Evolutionary conservation across 805 yeast genomes (phyloP).

Genomic region (Candida sithepensis): DNA sequence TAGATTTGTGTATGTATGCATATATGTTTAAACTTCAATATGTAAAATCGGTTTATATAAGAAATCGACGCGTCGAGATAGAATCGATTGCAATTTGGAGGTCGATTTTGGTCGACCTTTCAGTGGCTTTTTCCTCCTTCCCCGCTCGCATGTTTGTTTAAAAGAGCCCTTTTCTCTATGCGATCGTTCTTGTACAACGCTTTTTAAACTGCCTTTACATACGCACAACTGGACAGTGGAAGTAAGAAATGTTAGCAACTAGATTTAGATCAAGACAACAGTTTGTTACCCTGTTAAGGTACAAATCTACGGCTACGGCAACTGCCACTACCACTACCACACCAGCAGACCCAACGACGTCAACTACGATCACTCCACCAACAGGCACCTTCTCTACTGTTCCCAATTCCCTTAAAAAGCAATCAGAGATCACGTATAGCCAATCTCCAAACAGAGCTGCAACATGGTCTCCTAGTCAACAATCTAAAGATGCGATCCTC

Average conservation of each 20-base stretch:
- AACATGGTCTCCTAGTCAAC: constrained; percentile 73
- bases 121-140: neutral
- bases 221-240: too few relatives aligned
- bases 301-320: neutral
- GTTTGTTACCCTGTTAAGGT: neutral
- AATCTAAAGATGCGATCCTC: constrained; percentile 52
- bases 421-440: constrained; percentile 11
- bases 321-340: neutral
- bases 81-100: too few relatives aligned
- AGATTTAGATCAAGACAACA: neutral
- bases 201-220: too few relatives aligned
- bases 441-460: constrained; percentile 76
- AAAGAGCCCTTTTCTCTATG: neutral
- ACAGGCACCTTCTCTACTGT: constrained; percentile 6
- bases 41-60: too few relatives aligned
- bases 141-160: neutral
- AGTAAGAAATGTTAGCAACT: neutral
- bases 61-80: neutral
- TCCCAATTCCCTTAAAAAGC: constrained; percentile 12
- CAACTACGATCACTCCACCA: constrained; percentile 8
- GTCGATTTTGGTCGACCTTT: too few relatives aligned
- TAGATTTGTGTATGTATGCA: too few relatives aligned
- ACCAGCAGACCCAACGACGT: neutral
- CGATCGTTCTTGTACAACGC: too few relatives aligned
- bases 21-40: too few relatives aligned